A percentile compares a stretch with the other conserved stretches of the same genome.
These are phyloP conservation scores for Pythium dissimile DNA, from an alignment of 352 stramenopile genomes.

Conservation along the genomic window DNA sequence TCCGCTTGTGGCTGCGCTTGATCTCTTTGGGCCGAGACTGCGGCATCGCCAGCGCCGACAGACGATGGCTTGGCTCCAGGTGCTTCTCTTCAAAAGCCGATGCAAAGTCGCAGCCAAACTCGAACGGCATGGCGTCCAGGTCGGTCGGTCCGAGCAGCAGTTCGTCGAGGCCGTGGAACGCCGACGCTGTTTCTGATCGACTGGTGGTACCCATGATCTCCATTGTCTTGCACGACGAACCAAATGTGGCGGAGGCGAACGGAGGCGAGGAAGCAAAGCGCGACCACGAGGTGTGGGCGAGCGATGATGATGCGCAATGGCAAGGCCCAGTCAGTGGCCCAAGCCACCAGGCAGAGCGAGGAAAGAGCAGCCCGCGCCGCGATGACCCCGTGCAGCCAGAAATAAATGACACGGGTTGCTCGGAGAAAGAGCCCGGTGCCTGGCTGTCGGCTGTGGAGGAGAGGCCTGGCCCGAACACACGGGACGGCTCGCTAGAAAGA, in stretches of 20 bases:
- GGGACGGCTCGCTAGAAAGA: too few species aligned
- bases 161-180: conserved; percentile 34
- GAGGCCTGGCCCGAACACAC: neutral
- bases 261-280: neutral
- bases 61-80: conserved; percentile 8
- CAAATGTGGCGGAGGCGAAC: too few species aligned
- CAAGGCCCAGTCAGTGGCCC: neutral
- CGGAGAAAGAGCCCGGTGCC: neutral
- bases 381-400: neutral
- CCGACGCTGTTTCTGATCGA: neutral
- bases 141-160: conserved; percentile 29
- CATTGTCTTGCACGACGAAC: too few species aligned
- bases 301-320: conserved; percentile 21
- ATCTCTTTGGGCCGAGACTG: neutral
- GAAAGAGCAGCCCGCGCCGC: neutral
- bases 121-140: conserved; percentile 34
- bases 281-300: conserved; percentile 11
- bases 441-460: too few species aligned
- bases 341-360: neutral
- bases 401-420: conserved; percentile 4
- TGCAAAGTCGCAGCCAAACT: conserved; percentile 42
- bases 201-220: neutral
- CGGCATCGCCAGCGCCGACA: neutral
- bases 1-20: conserved; percentile 25
- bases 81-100: conserved; percentile 34